Evolutionary conservation across 2,329 filamentous ascomycete genomes (phyloP), one percentile per base, ranked within the genome.

Genomic region (Zasmidium angulare): DNA sequence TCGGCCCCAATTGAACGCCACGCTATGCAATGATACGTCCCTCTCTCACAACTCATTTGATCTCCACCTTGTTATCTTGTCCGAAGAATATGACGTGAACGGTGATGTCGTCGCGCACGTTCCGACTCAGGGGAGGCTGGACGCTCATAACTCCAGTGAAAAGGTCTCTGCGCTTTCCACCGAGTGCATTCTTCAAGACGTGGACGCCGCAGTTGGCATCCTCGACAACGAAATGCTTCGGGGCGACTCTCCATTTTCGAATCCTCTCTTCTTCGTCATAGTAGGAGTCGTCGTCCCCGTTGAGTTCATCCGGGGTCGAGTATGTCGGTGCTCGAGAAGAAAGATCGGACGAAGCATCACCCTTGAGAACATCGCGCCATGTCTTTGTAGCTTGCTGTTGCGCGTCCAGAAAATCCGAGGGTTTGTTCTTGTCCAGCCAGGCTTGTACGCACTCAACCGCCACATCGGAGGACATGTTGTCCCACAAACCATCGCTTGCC

Each of bases 401-500:
- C 58, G 52, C 24, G 22, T 66, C 55, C 6, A 68, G 57, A 46
- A 70, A 67, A 29, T 67, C 52, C 7, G 59, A 61, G 6, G 69
- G 66, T n/a, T 68, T 70, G 53, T 72, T 70, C 36, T 74, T 72
- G 22, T 75, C 75, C 11, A 83, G 69, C 85, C 86, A 90, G 59
- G 74, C 76, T 40, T 89, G 85, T 82, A 75, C 72, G 43, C 68
- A 68, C 0, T 62, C 54, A 3, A 75, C 72, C 11, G 73, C 73
- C 40, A 73, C 67, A 36, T 74, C 66, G 12, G 66, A 70, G 9
- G 61, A 68, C 54, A 74, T 67, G 14, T 66, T 59, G 50, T 74
- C 71, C 73, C 87, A 91, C 1, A 90, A 69, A 0, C 88, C 87
- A 64, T 90, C 87, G 0, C 81, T 84, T 0, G 86, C 87, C 64